Evolutionary conservation across 768 basidiomycete species (phyloP).

Genomic region (Strobilomyces confusus): DNA sequence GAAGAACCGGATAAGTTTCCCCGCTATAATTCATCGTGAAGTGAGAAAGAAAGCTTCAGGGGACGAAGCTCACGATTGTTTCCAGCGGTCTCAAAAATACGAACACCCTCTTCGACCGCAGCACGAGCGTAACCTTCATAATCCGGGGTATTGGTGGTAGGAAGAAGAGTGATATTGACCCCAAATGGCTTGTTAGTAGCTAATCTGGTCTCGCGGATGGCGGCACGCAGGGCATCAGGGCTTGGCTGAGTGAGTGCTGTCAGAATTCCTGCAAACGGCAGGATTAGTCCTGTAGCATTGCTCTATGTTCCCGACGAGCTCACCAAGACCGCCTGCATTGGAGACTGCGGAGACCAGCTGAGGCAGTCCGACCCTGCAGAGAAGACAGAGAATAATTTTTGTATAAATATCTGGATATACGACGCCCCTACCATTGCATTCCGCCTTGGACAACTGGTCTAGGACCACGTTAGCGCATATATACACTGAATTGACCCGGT

Average conservation of each 20-base stretch:
- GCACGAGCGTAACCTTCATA: slow-evolving; percentile 80
- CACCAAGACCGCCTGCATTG: slow-evolving; percentile 78
- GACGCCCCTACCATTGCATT: slow-evolving; percentile 72
- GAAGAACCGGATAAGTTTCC: slow-evolving; percentile 73
- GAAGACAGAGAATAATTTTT: neutral
- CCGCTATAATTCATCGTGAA: slow-evolving; percentile 45
- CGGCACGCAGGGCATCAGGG: slow-evolving; percentile 74
- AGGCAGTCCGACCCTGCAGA: slow-evolving; percentile 77
- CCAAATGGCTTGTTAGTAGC: slow-evolving; percentile 76
- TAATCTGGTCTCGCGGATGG: slow-evolving; percentile 72
- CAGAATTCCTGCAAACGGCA: slow-evolving; percentile 52
- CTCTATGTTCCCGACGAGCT: slow-evolving; percentile 11
- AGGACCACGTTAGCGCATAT: neutral
- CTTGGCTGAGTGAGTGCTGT: slow-evolving; percentile 87
- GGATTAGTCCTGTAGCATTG: neutral
- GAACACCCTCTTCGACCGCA: slow-evolving; percentile 84
- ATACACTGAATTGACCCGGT: neutral
- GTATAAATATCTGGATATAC: neutral
- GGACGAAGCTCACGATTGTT: slow-evolving; percentile 63
- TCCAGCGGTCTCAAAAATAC: slow-evolving; percentile 90
- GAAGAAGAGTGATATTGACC: slow-evolving; percentile 84
- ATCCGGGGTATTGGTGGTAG: slow-evolving; percentile 86
- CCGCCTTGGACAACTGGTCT: slow-evolving; percentile 85
- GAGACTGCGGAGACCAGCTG: slow-evolving; percentile 72
- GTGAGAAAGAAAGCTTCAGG: neutral